A percentile compares a stretch with the other conserved stretches of the same genome.
These are phyloP conservation scores for Daldinia loculata DNA, from an alignment of 495 filamentous ascomycete species.

Conservation along the genomic window DNA sequence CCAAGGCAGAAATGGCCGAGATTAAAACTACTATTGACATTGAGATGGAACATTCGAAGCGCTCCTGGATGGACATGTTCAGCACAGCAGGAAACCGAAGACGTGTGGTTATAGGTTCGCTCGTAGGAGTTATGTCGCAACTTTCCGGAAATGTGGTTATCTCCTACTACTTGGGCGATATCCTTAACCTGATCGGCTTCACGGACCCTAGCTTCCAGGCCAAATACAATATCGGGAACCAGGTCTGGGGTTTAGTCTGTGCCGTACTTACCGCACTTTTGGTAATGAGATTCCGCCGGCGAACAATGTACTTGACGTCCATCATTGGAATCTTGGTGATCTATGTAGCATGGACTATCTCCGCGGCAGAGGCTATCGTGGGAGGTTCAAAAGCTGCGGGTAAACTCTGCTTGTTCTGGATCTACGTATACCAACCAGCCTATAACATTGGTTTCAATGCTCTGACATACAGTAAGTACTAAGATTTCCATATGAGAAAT, in stretches of 20 bases:
- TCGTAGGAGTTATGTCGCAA: constrained; percentile 70
- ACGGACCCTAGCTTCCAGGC: constrained; percentile 58
- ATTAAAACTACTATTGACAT: constrained; percentile 67
- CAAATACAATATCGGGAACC: constrained; percentile 63
- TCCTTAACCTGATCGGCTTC: constrained; percentile 53
- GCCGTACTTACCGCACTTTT: constrained; percentile 57
- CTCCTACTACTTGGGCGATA: constrained; percentile 61
- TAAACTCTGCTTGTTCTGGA: constrained; percentile 63
- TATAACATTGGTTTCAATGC: constrained; percentile 69
- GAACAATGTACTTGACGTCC: constrained; percentile 61
- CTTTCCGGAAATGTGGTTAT: constrained; percentile 73
- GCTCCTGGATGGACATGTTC: constrained; percentile 65
- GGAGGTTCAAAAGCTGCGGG: constrained; percentile 51
- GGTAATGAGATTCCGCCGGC: constrained; percentile 58
- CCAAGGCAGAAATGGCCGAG: constrained; percentile 67
- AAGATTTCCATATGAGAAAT: not conserved
- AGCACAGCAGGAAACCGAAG: constrained; percentile 62
- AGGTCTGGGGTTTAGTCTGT: constrained; percentile 59
- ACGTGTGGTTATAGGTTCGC: constrained; percentile 65
- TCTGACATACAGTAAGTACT: constrained; percentile 62
- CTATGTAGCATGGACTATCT: constrained; percentile 62
- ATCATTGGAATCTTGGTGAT: constrained; percentile 55
- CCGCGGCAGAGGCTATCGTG: constrained; percentile 55
- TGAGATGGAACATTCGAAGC: constrained; percentile 63
- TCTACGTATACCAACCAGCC: constrained; percentile 64